Percentiles rank a stretch among this genome's conserved stretches.
phyloP scores from a whole-genome alignment of 129 eudicot genomes.

The Chrysanthemum seticuspe region DNA sequence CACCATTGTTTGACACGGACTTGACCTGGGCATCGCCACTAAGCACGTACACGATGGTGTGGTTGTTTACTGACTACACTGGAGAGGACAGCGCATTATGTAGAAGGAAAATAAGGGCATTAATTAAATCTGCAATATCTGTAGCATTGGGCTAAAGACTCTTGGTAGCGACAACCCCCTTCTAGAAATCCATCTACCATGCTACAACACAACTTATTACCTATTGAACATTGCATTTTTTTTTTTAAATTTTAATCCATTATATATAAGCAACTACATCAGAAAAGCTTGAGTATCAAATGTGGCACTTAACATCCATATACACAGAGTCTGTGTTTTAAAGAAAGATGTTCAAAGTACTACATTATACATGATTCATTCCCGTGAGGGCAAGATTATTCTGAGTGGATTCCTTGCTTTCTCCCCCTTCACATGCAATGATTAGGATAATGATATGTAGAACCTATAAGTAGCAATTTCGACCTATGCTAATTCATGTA shows the following conservation, averaged over 20 bases:
- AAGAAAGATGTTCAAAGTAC: background rate
- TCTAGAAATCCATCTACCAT: background rate
- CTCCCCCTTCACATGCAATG: background rate
- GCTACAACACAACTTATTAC: background rate
- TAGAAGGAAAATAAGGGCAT: no score
- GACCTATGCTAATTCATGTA: background rate
- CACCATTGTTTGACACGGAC: no score
- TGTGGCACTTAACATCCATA: background rate
- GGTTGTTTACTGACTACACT: no score
- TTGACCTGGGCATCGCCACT: no score
- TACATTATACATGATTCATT: no score
- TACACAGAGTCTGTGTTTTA: background rate
- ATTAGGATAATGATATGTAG: background rate
- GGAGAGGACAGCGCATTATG: no score
- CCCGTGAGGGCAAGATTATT: background rate
- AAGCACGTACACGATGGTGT: no score
- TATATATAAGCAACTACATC: background rate
- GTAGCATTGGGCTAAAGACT: constrained; percentile 4
- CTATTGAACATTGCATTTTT: background rate
- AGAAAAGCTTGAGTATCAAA: no score
- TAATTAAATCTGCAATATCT: no score
- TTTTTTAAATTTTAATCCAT: background rate
- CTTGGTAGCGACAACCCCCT: constrained; percentile 1
- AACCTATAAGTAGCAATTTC: background rate
- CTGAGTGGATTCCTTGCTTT: background rate